A percentile compares a stretch with the other conserved stretches of the same genome.
These are phyloP conservation scores for Hypoxylon sp. DNA, from an alignment of 2,329 filamentous ascomycete genomes.

Conservation along the genomic window DNA sequence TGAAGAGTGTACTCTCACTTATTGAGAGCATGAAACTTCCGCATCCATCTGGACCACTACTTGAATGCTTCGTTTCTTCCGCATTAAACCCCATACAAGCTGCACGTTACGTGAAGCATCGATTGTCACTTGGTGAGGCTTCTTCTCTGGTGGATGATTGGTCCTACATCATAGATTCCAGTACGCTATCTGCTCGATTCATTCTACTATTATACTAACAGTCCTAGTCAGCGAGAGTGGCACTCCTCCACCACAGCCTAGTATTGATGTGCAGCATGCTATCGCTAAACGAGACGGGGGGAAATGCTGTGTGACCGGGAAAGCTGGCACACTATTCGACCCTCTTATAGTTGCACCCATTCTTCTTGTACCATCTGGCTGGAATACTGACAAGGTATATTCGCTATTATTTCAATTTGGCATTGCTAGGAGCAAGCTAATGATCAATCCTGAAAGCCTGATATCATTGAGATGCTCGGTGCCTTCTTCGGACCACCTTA, in stretches of 20 bases:
- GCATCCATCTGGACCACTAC: constrained; percentile 19
- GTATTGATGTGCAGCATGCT: constrained; percentile 1
- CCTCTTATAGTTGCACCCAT: constrained; percentile 38
- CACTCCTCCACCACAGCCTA: constrained; percentile 20
- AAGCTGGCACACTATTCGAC: constrained; percentile 31
- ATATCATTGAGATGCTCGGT: constrained; percentile 37
- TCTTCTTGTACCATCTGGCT: constrained; percentile 37
- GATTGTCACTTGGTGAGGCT: constrained; percentile 9
- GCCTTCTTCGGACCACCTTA: constrained; percentile 46
- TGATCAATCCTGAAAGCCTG: constrained; percentile 12
- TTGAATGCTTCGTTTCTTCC: constrained; percentile 20
- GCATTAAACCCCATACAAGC: constrained; percentile 24
- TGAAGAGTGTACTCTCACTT: constrained; percentile 9
- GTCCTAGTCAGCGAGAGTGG: constrained; percentile 27
- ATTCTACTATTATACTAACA: constrained; percentile 1
- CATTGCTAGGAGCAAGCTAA: constrained; percentile 4
- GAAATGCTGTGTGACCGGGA: constrained; percentile 42
- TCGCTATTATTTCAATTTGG: constrained; percentile 2
- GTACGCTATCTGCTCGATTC: constrained; percentile 25
- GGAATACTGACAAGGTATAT: constrained; percentile 36
- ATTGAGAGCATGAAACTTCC: constrained; percentile 18
- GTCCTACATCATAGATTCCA: constrained; percentile 41
- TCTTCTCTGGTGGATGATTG: constrained; percentile 36
- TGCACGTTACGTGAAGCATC: constrained; percentile 21
- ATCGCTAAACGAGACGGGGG: constrained; percentile 38